A percentile compares a stretch with the other conserved stretches of the same genome.
Conservation (phyloP, 202 grass and related monocot species). For the Zizania palustris region DNA sequence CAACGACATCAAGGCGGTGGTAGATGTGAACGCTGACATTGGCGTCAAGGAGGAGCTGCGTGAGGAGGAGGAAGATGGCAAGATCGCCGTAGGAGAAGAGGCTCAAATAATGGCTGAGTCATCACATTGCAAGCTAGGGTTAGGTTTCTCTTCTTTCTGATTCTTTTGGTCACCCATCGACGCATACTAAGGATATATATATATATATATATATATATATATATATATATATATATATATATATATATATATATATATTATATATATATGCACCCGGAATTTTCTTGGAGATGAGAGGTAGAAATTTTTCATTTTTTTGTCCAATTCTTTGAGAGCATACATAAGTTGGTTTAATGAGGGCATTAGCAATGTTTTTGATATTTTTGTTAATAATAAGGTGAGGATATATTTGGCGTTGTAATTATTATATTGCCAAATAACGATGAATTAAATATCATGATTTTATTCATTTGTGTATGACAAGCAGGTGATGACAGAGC, state of each 20-base stretch:
- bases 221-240: conserved; percentile 8
- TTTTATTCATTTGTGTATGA: not conserved
- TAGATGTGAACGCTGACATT: conserved; percentile 28
- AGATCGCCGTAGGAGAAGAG: not conserved
- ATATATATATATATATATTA: conserved; percentile 8
- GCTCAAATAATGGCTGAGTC: conserved; percentile 35
- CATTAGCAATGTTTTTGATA: not conserved
- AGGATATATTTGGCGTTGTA: not conserved
- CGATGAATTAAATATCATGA: not conserved
- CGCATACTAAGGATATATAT: not conserved
- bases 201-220: conserved; percentile 8
- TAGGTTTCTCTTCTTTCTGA: conserved; percentile 48
- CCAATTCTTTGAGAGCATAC: not conserved
- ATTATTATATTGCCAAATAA: not conserved
- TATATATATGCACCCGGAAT: not conserved
- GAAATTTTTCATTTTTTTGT: not conserved
- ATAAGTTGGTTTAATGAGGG: not conserved
- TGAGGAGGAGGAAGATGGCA: conserved; percentile 9
- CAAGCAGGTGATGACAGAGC: not conserved
- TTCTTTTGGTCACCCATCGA: not conserved
- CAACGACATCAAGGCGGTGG: conserved; percentile 10
- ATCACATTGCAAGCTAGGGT: conserved; percentile 54
- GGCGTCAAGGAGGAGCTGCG: conserved; percentile 28
- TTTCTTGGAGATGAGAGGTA: not conserved
- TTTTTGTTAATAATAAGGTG: not conserved